Base-by-base conservation (phyloP, 768 basidiomycete genomes). In the Trametes sanguinea region DNA sequence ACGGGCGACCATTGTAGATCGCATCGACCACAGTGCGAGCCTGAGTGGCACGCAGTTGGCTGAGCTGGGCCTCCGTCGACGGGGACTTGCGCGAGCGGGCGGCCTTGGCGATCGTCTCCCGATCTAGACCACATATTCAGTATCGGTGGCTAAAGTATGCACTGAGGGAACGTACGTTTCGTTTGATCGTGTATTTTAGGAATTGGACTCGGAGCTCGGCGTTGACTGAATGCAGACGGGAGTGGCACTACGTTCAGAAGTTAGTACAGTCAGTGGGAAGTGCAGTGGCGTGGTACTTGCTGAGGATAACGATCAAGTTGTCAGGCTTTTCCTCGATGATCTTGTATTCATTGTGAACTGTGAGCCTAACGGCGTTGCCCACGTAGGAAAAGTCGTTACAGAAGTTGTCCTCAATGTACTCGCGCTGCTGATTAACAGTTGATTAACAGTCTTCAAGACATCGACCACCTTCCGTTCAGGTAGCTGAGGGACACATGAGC, bases 1-100 rank as follows among this genome's bases (percentile, higher is more conserved):
- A 11, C 42, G 53, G 53, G 13, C 53, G 53, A 11, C 53, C 40
- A 29, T 54, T 54, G 53, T 54, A 40, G 29, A 54, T 32, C 6
- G 53, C 40, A 10, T 40, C 53, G 8, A 13, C 13, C 22, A 11
- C 22, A 5, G 2, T 30, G 27, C 22, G 11, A 14, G 27, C 44
- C 39, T 54, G 53, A 29, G 53, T 54, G 3, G 4, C 6, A 6
- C 22, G 42, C 14, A 43, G 40, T 30, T 22, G 42, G 6, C 22
- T 27, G 17, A 43, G 37, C 10, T 37, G 16, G 10, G 37, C 53
- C 29, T 44, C 53, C 11, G 10, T 29, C 16, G 53, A 54, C 27
- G 53, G 53, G 6, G 40, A 32, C 29, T 30, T 32, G 13, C 53
- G 53, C 13, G 7, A 7, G 4, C 27, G n/a, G 1, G 39, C 53